Evolutionary conservation across 441 rosid genomes (phyloP).

Genomic region (Adansonia gregorii): DNA sequence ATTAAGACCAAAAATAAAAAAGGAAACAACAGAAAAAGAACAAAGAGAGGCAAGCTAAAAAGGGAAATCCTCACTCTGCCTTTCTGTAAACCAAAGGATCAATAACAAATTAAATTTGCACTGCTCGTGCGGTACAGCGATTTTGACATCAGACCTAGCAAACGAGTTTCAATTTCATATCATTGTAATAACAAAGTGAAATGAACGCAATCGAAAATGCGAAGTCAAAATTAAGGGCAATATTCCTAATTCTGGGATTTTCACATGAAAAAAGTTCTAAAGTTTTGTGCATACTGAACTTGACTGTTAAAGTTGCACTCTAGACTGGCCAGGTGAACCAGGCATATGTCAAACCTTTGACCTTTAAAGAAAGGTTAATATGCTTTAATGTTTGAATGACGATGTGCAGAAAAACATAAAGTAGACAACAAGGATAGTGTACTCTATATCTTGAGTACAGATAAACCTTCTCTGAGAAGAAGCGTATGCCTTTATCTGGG

Average conservation of each 20-base stretch:
- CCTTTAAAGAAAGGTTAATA: neutral
- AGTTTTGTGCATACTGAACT: neutral
- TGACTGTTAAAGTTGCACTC: neutral
- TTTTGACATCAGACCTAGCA: neutral
- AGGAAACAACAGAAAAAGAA: neutral
- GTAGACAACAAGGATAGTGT: neutral
- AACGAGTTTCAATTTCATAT: neutral
- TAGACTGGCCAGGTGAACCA: neutral
- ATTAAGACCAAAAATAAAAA: neutral
- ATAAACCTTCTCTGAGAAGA: slow-evolving; percentile 81
- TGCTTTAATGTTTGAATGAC: neutral
- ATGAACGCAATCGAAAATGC: neutral
- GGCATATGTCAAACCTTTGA: neutral
- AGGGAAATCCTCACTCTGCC: neutral
- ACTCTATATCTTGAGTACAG: neutral
- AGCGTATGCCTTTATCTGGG: slow-evolving; percentile 81
- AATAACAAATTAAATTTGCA: neutral
- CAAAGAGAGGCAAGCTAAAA: neutral
- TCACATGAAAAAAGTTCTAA: neutral
- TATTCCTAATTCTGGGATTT: neutral
- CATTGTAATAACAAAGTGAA: neutral
- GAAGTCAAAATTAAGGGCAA: neutral
- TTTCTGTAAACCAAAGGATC: neutral
- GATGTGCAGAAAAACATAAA: neutral
- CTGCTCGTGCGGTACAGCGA: neutral